phyloP scores from a whole-genome alignment of 1,284 basidiomycete species.

The Polyporus tsugae region DNA sequence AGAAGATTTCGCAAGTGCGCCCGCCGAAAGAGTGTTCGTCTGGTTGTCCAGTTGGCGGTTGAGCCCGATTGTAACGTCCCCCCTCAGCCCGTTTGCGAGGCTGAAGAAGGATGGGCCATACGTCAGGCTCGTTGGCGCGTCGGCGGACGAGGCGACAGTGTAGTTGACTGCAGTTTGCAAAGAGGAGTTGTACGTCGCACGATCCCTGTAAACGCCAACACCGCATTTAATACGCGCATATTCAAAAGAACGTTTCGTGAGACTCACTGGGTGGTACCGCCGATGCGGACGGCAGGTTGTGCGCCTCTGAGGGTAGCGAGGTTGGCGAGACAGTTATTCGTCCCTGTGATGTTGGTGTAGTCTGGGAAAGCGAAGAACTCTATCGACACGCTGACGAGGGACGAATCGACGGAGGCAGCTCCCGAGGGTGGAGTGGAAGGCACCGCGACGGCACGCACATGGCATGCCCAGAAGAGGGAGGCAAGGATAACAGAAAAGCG shows the following conservation, averaged over 20 bases:
- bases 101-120: slow-evolving; percentile 52
- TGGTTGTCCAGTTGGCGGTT: slow-evolving; percentile 52
- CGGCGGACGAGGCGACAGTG: slow-evolving; percentile 47
- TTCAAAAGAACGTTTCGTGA: background rate
- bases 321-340: slow-evolving; percentile 48
- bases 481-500: slow-evolving; percentile 16
- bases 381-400: slow-evolving; percentile 48
- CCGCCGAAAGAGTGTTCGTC: slow-evolving; percentile 47
- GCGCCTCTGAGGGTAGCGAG: slow-evolving; percentile 46
- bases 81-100: slow-evolving; percentile 45
- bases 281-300: slow-evolving; percentile 50
- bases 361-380: slow-evolving; percentile 55
- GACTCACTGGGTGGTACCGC: slow-evolving; percentile 53
- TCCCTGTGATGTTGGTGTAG: slow-evolving; percentile 46
- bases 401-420: slow-evolving; percentile 44
- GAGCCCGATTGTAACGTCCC: slow-evolving; percentile 50
- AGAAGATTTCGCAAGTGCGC: slow-evolving; percentile 42
- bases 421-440: slow-evolving; percentile 43
- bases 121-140: slow-evolving; percentile 49
- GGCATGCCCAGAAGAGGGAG: slow-evolving; percentile 14
- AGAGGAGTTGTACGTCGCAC: slow-evolving; percentile 49
- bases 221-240: background rate
- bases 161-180: slow-evolving; percentile 48
- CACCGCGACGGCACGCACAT: slow-evolving; percentile 35
- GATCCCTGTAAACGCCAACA: slow-evolving; percentile 42